Conservation (phyloP, 768 basidiomycete species). For the Pleurotus eryngii region DNA sequence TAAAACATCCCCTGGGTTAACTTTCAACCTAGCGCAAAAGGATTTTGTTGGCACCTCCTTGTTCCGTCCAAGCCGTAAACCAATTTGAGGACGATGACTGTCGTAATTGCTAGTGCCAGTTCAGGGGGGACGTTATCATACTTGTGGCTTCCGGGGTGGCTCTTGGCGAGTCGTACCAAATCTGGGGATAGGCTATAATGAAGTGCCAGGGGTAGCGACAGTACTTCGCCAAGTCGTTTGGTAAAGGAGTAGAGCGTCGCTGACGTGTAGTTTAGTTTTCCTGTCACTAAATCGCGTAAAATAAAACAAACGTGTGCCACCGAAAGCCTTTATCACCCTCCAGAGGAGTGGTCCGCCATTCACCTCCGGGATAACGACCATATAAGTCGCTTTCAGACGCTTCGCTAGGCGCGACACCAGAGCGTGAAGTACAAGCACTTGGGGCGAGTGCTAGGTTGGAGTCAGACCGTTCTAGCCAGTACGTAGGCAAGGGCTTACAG, state of each 20-base stretch:
- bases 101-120: constrained; percentile 52
- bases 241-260: constrained; percentile 65
- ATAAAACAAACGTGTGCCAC: constrained; percentile 67
- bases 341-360: constrained; percentile 79
- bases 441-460: constrained; percentile 59
- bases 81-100: constrained; percentile 77
- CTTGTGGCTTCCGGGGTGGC: constrained; percentile 44
- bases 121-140: constrained; percentile 71
- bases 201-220: constrained; percentile 59
- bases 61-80: constrained; percentile 80
- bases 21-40: background rate
- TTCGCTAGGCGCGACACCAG: constrained; percentile 61
- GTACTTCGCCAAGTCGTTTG: constrained; percentile 53
- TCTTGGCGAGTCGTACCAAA: constrained; percentile 28
- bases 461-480: background rate
- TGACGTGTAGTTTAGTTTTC: constrained; percentile 22
- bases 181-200: constrained; percentile 51
- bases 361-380: constrained; percentile 64
- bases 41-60: constrained; percentile 39
- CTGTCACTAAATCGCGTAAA: constrained; percentile 13
- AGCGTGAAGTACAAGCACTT: constrained; percentile 51
- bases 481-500: constrained; percentile 41
- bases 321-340: constrained; percentile 64
- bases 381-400: constrained; percentile 48
- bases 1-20: constrained; percentile 17